Conservation (phyloP, 257 asterid genomes). For the Mitragyna speciosa region DNA sequence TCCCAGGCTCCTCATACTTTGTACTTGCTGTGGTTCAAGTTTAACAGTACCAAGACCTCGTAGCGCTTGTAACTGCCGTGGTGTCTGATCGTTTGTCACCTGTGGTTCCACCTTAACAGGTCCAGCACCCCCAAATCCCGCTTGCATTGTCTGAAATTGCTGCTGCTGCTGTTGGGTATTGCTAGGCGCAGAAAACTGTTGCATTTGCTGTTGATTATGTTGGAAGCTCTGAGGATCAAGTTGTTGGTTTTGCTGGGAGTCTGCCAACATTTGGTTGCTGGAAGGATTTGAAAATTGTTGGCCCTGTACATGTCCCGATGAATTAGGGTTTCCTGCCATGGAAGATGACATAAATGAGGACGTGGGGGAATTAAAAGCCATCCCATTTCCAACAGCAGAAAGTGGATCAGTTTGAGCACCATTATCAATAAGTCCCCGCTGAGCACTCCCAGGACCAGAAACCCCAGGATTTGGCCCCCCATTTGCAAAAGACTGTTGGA, state of each 20-base stretch:
- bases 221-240: constrained; percentile 54
- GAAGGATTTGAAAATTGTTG: constrained; percentile 62
- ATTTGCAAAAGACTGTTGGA: constrained; percentile 72
- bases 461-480: constrained; percentile 63
- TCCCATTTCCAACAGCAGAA: constrained; percentile 54
- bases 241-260: constrained; percentile 66
- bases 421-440: constrained; percentile 57
- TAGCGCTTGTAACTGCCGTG: constrained; percentile 63
- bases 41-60: constrained; percentile 62
- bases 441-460: constrained; percentile 63
- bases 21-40: constrained; percentile 71
- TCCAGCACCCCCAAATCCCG: constrained; percentile 60
- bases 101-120: constrained; percentile 75
- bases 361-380: constrained; percentile 58
- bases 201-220: constrained; percentile 62
- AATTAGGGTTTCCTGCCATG: constrained; percentile 40
- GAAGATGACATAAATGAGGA: constrained; percentile 49
- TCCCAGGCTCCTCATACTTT: constrained; percentile 55
- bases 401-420: constrained; percentile 68
- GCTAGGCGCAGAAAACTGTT: constrained; percentile 61
- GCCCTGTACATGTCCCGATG: constrained; percentile 66
- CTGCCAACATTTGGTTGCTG: constrained; percentile 57
- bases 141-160: constrained; percentile 65
- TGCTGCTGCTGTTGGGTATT: constrained; percentile 55
- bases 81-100: constrained; percentile 53